A percentile compares a stretch with the other conserved stretches of the same genome.
These are phyloP conservation scores for Lotus japonicus DNA, from an alignment of 306 rosid species.

Conservation along the genomic window DNA sequence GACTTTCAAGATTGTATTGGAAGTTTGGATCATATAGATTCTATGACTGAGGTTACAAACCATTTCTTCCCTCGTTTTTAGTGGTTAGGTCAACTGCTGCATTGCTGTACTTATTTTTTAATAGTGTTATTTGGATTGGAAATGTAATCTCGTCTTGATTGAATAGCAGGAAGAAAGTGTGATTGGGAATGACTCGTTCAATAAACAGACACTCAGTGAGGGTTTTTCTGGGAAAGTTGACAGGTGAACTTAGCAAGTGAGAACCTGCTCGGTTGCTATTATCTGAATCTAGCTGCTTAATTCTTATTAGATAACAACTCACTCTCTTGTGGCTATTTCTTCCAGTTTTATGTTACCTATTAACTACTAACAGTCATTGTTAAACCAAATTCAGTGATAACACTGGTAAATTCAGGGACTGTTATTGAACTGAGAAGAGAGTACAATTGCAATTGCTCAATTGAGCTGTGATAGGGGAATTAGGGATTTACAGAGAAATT, in stretches of 20 bases:
- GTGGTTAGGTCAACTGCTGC: constrained; percentile 10
- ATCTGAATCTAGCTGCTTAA: background rate
- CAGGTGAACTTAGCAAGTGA: constrained; percentile 99
- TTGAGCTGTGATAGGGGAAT: no score
- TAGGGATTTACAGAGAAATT: no score
- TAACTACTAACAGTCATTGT: background rate
- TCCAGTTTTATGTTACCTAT: constrained; percentile 2
- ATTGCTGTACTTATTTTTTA: background rate
- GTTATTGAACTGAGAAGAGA: no score
- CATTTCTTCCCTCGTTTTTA: constrained; percentile 7
- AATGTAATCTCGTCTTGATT: constrained; percentile 18
- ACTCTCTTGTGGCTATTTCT: background rate
- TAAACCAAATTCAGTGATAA: no score
- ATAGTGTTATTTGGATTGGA: constrained; percentile 10
- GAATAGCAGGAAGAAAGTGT: constrained; percentile 65
- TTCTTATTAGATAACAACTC: background rate
- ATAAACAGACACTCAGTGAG: constrained; percentile 44
- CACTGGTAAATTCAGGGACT: no score
- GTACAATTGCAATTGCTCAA: no score
- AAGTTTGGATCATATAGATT: constrained; percentile 58
- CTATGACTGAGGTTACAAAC: constrained; percentile 45
- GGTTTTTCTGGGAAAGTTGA: constrained; percentile 63
- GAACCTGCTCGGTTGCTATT: constrained; percentile 46
- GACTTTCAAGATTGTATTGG: constrained; percentile 91
- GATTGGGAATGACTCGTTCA: constrained; percentile 36